Base-by-base conservation (phyloP, 2,329 filamentous ascomycete genomes). In the Penicillium sp. region DNA sequence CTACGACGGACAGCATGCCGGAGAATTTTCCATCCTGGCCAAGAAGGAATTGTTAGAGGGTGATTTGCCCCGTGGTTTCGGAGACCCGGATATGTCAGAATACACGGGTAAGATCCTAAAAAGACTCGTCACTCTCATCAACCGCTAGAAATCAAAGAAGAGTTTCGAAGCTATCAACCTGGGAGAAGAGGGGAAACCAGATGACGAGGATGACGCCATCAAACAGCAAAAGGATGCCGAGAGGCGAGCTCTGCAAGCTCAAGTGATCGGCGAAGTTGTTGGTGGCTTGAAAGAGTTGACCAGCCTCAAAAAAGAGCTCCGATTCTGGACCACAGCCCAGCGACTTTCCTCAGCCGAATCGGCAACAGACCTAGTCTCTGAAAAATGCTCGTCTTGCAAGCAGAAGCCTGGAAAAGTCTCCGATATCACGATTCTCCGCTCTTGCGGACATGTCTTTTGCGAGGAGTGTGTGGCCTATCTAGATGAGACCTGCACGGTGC, bases 381-480 rank as follows among this genome's bases (percentile, higher is more conserved):
- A 11, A 21, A 21, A 2, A 4, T 37, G 34, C 18, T 23, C 16
- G 11, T 37, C 34, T 13, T 37, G 34, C 16, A 4, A 4, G 14
- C 3, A 23, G 14, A 40, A 2, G 8, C 9, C 23, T 5, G 62
- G 59, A n/a, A 63, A 71, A 36, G n/a, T n/a, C n/a, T 63, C 65
- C 5, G 56, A 70, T 4, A 57, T 77, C 10, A 71, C 66, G 14
- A 64, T 84, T 5, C 72, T 83, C 9, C 73, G 75, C 0, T 70
- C 70, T 5, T 85, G 83, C 56, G 83, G 83, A 0, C 83, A 86
- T 61, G 56, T 73, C 1, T 61, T 81, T n/a, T 85, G 82, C 63
- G 58, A 67, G 18, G 39, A 50, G 1, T 83, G 81, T 50, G 62
- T 73, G 16, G 52, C 74, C 36, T 67, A 70, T 7, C n/a, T 33